Base-by-base conservation (phyloP, 495 filamentous ascomycete species). In the Hypoxylon rickii region DNA sequence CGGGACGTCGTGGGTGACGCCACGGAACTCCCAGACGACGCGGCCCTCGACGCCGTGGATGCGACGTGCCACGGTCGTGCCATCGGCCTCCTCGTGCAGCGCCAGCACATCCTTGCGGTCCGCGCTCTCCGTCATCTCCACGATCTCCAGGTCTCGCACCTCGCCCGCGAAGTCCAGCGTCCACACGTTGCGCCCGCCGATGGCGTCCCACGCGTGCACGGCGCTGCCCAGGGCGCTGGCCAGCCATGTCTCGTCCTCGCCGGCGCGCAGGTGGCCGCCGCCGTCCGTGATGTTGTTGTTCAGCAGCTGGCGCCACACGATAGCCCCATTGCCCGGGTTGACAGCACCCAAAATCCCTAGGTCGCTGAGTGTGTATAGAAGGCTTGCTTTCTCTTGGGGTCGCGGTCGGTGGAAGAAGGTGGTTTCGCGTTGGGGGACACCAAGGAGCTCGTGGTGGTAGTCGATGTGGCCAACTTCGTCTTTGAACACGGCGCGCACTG, bases 341-440 rank as follows among this genome's bases (percentile, higher is more conserved):
- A 97, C 79, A 0, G 94, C 93, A 21, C 91, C 95, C 1, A 97
- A 71, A 7, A 96, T 82, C 16, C 83, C 82, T 29, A 88, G 81
- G 21, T 95, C 86, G 50, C 89, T 92, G 11, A 97, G 75, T 0
- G 95, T 96, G 68, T 96, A 99, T 22, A 99, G 79, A 21, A 97
- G 77, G 20, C 89, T 92, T 13, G 93, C 93, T 70, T 88, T 90
- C 15, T 91, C 92, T 47, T 86, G 78, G 13, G 83, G 72, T 49
- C 85, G 81, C 10, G 94, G 95, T 53, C 85, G 85, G 73, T 96
- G 91, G 82, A 97, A 97, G 80, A 99, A 96, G 43, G 91, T 96
- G 31, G 90, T 89, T 36, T 88, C 81, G 69, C 81, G 74, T 61
- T 87, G 85, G 51, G 95, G 92, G 13, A 87, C 69, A 58, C 94